Base-by-base conservation (phyloP, 2,329 filamentous ascomycete species). In the Geosmithia putterillii region DNA sequence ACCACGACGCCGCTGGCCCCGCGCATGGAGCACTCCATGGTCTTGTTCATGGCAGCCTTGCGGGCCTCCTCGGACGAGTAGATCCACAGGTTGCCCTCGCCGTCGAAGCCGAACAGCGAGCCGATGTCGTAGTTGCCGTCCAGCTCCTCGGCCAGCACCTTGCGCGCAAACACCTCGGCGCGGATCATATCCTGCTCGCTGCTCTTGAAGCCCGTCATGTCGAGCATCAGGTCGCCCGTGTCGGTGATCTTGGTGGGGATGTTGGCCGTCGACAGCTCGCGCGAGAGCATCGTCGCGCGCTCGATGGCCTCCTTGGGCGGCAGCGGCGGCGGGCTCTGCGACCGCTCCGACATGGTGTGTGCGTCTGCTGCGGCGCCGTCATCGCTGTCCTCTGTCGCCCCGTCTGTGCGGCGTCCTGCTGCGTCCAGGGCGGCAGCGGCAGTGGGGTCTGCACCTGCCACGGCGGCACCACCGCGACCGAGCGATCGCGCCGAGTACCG, bases 61-160 rank as follows among this genome's bases (percentile, higher is more conserved):
- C 95, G 96, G 20, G 92, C 88, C 56, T 95, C 89, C 60, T 96
- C 89, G 54, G 89, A 96, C 64, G 88, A 92, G 66, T 98, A 98
- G 51, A 98, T 96, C 90, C 92, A 96, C n/a, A 98, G 71, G 54
- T 98, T 98, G 7, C 92, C 92, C 46, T 92, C 80, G 56, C 94
- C 88, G 57, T 98, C 92, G 38, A 92, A 90, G 12, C 89, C 92
- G 53, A 98, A 95, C 23, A 98, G 71, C 2, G 90, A 83, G 6
- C 92, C 92, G 53, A 98, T 94, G 57, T 98, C 92, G 60, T 95
- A 95, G 57, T 90, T 88, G 19, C 89, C 92, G 54, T 95, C 86
- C 14, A 96, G 66, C 62, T 96, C 90, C 57, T 98, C 88, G 0
- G 88, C 82, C 12, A 98, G 73, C 42, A 98, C 87, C 59, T 90